These are phyloP conservation scores for Oxyria digyna DNA, from an alignment of 148 eudicot species.

Conservation along the genomic window DNA sequence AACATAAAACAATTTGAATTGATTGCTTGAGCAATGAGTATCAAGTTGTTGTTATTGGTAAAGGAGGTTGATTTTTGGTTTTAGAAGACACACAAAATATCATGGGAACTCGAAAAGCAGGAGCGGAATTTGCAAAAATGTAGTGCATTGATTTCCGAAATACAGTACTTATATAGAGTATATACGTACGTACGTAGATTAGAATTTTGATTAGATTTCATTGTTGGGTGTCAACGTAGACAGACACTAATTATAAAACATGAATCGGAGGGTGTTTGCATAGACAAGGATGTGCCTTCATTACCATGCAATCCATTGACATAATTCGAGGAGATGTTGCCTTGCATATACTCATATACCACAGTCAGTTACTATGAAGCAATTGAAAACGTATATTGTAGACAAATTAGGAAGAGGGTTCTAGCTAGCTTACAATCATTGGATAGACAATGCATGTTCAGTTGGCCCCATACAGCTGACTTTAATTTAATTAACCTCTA, in stretches of 20 bases:
- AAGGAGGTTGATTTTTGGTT: no score
- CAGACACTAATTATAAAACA: not conserved
- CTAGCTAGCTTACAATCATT: not conserved
- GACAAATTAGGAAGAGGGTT: not conserved
- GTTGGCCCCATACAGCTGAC: not conserved
- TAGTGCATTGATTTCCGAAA: not conserved
- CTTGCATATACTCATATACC: no score
- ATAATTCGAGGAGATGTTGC: not conserved
- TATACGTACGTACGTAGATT: not conserved
- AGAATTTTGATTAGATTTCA: not conserved
- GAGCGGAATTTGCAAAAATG: not conserved
- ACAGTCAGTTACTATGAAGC: no score
- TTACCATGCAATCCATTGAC: not conserved
- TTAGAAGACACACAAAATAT: no score
- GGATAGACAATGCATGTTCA: not conserved
- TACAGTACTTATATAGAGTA: no score
- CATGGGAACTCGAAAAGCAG: not conserved
- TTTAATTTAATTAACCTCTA: no score
- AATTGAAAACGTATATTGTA: not conserved
- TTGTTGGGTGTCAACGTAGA: not conserved
- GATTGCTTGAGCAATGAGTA: no score
- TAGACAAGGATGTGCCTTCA: not conserved
- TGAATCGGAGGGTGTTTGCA: not conserved
- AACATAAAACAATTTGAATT: no score
- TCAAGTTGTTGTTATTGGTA: no score